Evolutionary conservation across 1,284 basidiomycete genomes (phyloP).

Genomic region (Psilocybe mexicana): DNA sequence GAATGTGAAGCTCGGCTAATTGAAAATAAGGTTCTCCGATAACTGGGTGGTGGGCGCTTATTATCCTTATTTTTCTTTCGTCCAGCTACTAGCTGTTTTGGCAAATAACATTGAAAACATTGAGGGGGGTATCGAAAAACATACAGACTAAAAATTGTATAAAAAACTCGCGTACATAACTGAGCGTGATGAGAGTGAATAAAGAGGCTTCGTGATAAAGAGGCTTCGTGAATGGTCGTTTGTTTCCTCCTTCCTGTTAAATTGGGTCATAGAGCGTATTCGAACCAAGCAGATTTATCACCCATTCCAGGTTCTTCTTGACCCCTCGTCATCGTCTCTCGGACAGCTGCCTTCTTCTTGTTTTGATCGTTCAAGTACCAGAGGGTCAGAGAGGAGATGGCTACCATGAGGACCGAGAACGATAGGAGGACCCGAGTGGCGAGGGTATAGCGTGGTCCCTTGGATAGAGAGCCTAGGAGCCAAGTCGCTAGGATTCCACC

Average conservation of each 20-base stretch:
- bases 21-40: too few species aligned
- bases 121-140: too few species aligned
- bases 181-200: background rate
- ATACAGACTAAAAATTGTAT: too few species aligned
- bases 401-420: slow-evolving; percentile 35
- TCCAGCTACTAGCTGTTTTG: too few species aligned
- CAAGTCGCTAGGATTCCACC: slow-evolving; percentile 55
- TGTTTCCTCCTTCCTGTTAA: background rate
- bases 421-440: slow-evolving; percentile 40
- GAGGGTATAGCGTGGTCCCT: slow-evolving; percentile 42
- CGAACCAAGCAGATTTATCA: slow-evolving; percentile 42
- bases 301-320: slow-evolving; percentile 34
- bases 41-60: too few species aligned
- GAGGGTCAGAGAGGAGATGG: slow-evolving; percentile 34
- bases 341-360: slow-evolving; percentile 32
- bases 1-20: too few species aligned
- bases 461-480: slow-evolving; percentile 46
- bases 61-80: too few species aligned
- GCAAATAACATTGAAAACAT: too few species aligned
- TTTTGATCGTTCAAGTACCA: slow-evolving; percentile 37
- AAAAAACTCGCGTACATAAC: too few species aligned
- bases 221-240: background rate
- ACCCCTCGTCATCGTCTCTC: slow-evolving; percentile 22
- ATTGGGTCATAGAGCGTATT: slow-evolving; percentile 30
- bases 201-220: background rate